A percentile compares a stretch with the other conserved stretches of the same genome.
Conservation (phyloP, 2,329 filamentous ascomycete genomes). For the Trichoderma sp. region DNA sequence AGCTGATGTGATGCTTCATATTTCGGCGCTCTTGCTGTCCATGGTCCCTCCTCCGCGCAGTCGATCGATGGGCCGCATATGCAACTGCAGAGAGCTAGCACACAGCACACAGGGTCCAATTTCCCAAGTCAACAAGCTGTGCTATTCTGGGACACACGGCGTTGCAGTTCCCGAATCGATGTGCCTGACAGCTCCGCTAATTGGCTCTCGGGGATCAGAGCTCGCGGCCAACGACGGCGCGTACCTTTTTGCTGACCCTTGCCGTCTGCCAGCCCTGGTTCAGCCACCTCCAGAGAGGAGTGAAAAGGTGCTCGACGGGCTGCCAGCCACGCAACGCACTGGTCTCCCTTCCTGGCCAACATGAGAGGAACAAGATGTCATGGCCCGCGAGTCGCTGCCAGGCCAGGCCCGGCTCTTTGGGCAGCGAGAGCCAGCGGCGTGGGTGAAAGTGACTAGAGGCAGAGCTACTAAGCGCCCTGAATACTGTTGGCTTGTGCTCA, state of each 20-base stretch:
- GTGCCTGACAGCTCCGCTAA: conserved; percentile 10
- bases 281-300: conserved; percentile 16
- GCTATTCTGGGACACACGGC: conserved; percentile 19
- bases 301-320: not conserved
- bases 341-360: not conserved
- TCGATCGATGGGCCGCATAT: conserved; percentile 11
- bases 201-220: conserved; percentile 6
- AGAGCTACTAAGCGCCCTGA: conserved; percentile 21
- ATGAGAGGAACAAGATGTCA: not conserved
- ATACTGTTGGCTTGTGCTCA: conserved; percentile 5
- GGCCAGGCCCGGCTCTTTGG: conserved; percentile 12
- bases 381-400: not conserved
- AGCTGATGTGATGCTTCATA: not conserved
- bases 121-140: not conserved
- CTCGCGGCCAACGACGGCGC: conserved; percentile 14
- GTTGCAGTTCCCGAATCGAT: conserved; percentile 18
- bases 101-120: not conserved
- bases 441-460: not conserved
- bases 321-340: not conserved
- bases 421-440: not conserved
- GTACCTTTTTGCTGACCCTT: conserved; percentile 20
- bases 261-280: not conserved
- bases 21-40: conserved; percentile 11
- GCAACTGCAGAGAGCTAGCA: not conserved
- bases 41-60: not conserved